A percentile compares a stretch with the other conserved stretches of the same genome.
Evolutionary conservation across 169 alveolate genomes (phyloP).

Genomic region (Blepharisma undulans): DNA sequence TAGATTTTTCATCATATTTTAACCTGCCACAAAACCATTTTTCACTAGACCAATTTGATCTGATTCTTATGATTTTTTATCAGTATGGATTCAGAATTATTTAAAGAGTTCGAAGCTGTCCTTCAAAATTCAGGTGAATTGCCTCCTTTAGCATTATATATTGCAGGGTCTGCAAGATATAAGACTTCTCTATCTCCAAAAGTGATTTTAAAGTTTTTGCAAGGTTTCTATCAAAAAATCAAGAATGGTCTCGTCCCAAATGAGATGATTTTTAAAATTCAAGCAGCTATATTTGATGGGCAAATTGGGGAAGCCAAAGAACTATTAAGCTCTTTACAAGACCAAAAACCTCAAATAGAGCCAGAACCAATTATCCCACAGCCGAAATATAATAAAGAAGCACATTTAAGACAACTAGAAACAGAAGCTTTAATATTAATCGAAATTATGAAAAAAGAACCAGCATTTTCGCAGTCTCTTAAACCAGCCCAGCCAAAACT

Average conservation of each 20-base stretch:
- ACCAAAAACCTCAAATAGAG: neutral
- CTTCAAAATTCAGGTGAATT: neutral
- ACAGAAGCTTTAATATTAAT: neutral
- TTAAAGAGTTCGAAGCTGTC: neutral
- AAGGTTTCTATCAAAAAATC: neutral
- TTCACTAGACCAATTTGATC: neutral
- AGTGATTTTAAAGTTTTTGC: neutral
- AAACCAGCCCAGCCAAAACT: neutral
- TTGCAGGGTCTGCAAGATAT: slow-evolving; percentile 16
- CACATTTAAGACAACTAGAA: neutral
- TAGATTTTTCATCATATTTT: neutral
- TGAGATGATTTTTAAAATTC: neutral
- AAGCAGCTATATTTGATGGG: neutral
- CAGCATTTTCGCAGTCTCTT: neutral
- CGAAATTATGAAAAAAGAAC: neutral
- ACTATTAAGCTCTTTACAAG: neutral
- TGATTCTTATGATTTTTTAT: neutral
- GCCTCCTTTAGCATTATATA: neutral
- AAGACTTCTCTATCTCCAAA: neutral
- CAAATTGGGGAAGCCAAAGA: neutral
- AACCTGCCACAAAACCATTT: neutral
- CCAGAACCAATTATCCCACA: neutral
- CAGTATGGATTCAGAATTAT: neutral
- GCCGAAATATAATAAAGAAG: neutral
- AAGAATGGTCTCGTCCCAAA: neutral